Evolutionary conservation across 495 filamentous ascomycete species (phyloP), one percentile per base, ranked within the genome.

Genomic region (Monascus purpureus): DNA sequence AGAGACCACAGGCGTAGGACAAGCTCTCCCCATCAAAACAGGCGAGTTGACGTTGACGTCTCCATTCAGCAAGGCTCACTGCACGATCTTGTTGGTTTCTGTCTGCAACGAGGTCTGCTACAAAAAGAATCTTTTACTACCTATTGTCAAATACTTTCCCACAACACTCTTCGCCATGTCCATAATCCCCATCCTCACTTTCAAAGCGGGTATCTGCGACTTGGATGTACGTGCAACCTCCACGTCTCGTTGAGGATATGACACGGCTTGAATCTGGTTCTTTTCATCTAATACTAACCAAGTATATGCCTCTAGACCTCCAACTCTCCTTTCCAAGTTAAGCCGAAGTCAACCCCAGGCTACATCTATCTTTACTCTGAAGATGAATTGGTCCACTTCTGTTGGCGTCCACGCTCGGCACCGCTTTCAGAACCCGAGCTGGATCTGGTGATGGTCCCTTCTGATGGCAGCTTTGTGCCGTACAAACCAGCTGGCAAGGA

Each of bases 371-470:
- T 99, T 34, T 95, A 86, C 59, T 67, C 68, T 28, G 88, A 93
- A 68, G 90, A 94, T 72, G 92, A 94, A 2, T 69, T 96, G 26
- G 67, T 88, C 43, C 87, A 95, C 63, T 92, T 99, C 58, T 96
- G 88, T 70, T 99, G 92, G 92, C 81, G 87, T 31, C 63, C 71
- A 7, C 68, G 76, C 25, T 69, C 59, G 47, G 63, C 68, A 31
- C 67, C 72, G 17, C 55, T 75, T 42, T 64, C 73, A 31, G 62
- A 82, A 32, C 77, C 82, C 22, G 79, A 87, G 29, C 54, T 87
- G 22, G 83, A 95, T 49, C 67, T 93, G 27, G 68, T 90, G 37
- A 93, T 90, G 79, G 70, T 95, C 25, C 86, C 92, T n/a, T 63
- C 68, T 2, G 92, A 99, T 55, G 82, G 75, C 35, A 70, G 70